These are phyloP conservation scores for Paraleonurus japonicus DNA, from an alignment of 257 asterid genomes.

Conservation along the genomic window DNA sequence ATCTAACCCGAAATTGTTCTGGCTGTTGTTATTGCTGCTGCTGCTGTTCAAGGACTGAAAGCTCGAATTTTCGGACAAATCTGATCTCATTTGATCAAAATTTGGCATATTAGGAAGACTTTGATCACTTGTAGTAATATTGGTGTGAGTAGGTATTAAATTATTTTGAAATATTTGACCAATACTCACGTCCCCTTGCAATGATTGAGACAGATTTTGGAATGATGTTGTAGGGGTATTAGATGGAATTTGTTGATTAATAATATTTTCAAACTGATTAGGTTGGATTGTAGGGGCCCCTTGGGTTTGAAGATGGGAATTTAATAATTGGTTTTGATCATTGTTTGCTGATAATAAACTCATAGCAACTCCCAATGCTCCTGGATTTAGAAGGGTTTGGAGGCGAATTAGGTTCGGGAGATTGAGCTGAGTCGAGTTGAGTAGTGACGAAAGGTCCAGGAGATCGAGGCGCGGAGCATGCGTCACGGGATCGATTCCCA, in stretches of 20 bases:
- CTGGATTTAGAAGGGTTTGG: slow-evolving; percentile 71
- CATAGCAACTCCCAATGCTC: slow-evolving; percentile 45
- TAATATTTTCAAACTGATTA: slow-evolving; percentile 41
- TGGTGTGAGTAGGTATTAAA: slow-evolving; percentile 18
- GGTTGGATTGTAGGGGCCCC: slow-evolving; percentile 41
- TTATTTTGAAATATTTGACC: slow-evolving; percentile 34
- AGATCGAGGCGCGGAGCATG: slow-evolving; percentile 78
- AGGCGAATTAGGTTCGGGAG: slow-evolving; percentile 55
- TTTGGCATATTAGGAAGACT: slow-evolving; percentile 21
- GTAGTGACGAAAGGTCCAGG: slow-evolving; percentile 55
- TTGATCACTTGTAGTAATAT: slow-evolving; percentile 21
- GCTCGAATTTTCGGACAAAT: slow-evolving; percentile 39
- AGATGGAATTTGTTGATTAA: slow-evolving; percentile 40
- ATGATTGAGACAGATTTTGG: slow-evolving; percentile 20
- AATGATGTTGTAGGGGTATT: slow-evolving; percentile 30
- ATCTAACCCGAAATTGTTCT: slow-evolving; percentile 20
- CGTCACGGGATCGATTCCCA: slow-evolving; percentile 85
- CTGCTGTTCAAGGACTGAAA: slow-evolving; percentile 27
- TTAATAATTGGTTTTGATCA: slow-evolving; percentile 40
- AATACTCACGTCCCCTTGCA: slow-evolving; percentile 26
- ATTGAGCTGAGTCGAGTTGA: slow-evolving; percentile 49
- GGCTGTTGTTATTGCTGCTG: slow-evolving; percentile 20
- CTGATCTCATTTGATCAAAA: slow-evolving; percentile 32
- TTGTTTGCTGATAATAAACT: slow-evolving; percentile 39
- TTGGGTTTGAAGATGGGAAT: slow-evolving; percentile 32